A percentile compares a stretch with the other conserved stretches of the same genome.
Conservation (phyloP, 495 filamentous ascomycete genomes). For the Penicilliopsis zonata region DNA sequence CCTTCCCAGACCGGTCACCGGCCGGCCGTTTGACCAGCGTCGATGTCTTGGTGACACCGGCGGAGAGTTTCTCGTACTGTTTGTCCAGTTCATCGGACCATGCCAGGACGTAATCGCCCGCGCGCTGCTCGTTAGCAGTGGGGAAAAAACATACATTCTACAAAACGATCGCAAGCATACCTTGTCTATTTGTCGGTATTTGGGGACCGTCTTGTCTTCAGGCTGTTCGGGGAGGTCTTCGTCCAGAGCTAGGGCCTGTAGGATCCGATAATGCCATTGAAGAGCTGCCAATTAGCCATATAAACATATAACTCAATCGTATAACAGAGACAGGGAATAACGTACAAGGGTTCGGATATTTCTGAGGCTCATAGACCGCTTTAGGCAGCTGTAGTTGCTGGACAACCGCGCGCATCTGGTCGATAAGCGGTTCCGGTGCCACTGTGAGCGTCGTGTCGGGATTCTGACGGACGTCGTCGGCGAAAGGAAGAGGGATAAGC, state of each 20-base stretch:
- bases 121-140: no score
- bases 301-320: constrained; percentile 3
- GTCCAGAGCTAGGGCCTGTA: constrained; percentile 85
- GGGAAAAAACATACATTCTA: no score
- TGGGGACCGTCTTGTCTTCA: constrained; percentile 78
- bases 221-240: constrained; percentile 75
- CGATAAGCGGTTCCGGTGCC: constrained; percentile 58
- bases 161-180: no score
- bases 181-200: constrained; percentile 75
- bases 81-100: constrained; percentile 62
- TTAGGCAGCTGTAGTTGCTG: constrained; percentile 86
- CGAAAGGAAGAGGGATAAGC: constrained; percentile 79
- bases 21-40: constrained; percentile 35
- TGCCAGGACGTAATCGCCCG: constrained; percentile 61
- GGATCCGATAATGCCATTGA: constrained; percentile 95
- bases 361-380: constrained; percentile 65
- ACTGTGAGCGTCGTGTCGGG: constrained; percentile 45
- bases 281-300: constrained; percentile 38
- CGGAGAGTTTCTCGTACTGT: constrained; percentile 30
- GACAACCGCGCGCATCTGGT: constrained; percentile 69
- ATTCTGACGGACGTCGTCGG: constrained; percentile 75
- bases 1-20: constrained; percentile 17
- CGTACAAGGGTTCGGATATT: constrained; percentile 77
- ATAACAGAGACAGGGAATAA: neutral
- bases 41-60: constrained; percentile 14